Evolutionary conservation across 208 protist species (phyloP).

Genomic region (Crithidia brevicula): DNA sequence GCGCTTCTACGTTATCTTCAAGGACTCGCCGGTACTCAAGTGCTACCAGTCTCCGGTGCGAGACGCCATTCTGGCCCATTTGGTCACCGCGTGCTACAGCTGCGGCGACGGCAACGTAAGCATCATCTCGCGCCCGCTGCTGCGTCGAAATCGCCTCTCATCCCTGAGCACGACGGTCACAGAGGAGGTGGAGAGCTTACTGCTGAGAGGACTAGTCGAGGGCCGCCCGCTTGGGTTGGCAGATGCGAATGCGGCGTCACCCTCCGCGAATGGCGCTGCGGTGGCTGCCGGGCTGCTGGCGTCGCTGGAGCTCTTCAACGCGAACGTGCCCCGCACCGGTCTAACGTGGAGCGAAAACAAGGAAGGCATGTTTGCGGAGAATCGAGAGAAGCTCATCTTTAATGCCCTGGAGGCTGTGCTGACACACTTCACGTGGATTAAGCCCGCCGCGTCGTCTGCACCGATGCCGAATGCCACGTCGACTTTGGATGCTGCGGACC

Average conservation of each 20-base stretch:
- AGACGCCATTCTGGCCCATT: conserved; percentile 85
- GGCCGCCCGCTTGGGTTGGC: conserved; percentile 13
- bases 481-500: conserved; percentile 9
- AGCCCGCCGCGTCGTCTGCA: not conserved
- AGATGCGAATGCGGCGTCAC: not conserved
- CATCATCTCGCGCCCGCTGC: conserved; percentile 50
- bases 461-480: not conserved
- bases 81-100: conserved; percentile 80
- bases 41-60: conserved; percentile 83
- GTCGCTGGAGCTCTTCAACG: conserved; percentile 85
- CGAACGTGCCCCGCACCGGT: conserved; percentile 86
- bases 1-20: conserved; percentile 82
- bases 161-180: conserved; percentile 50
- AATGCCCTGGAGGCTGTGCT: conserved; percentile 71
- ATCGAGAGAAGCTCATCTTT: conserved; percentile 90
- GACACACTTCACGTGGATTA: conserved; percentile 47
- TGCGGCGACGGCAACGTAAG: conserved; percentile 75
- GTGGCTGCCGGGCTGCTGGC: conserved; percentile 16
- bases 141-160: conserved; percentile 74
- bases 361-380: conserved; percentile 92
- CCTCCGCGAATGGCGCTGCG: not conserved
- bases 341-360: conserved; percentile 86
- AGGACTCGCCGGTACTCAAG: conserved; percentile 63
- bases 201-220: conserved; percentile 75
- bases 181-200: conserved; percentile 86